phyloP scores from a whole-genome alignment of 495 filamentous ascomycete genomes.

The Hapsidospora chrysogenum region DNA sequence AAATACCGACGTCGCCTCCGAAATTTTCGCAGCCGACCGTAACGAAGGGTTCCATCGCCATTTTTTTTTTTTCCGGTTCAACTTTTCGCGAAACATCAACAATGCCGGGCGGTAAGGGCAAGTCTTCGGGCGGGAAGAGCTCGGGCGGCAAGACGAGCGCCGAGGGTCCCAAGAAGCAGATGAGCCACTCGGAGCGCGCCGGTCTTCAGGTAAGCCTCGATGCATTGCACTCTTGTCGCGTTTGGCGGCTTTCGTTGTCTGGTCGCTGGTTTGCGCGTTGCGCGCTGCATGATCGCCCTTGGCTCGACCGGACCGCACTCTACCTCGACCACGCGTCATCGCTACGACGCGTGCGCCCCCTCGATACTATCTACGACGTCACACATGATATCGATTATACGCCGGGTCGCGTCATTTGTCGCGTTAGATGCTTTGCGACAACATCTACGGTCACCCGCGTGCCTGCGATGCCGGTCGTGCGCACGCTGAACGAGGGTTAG shows the following conservation, averaged over 20 bases:
- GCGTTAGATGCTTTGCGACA: too few species aligned
- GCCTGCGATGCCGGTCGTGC: too few species aligned
- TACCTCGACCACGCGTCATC: not conserved
- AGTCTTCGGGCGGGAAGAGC: constrained; percentile 79
- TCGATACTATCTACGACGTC: too few species aligned
- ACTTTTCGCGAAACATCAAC: not conserved
- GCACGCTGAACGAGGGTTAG: too few species aligned
- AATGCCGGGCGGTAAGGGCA: constrained; percentile 78
- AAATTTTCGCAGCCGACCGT: too few species aligned
- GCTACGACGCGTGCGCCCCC: not conserved
- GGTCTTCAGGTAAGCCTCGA: constrained; percentile 79
- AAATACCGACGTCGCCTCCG: too few species aligned
- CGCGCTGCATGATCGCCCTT: not conserved
- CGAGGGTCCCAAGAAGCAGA: constrained; percentile 70
- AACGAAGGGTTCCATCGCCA: too few species aligned
- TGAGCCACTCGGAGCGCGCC: constrained; percentile 96
- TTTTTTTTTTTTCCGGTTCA: too few species aligned
- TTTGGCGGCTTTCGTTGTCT: constrained; percentile 8
- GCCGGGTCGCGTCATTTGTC: too few species aligned
- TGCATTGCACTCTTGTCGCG: constrained; percentile 6
- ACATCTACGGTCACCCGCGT: too few species aligned
- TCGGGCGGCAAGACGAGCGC: constrained; percentile 76
- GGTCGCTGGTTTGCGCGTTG: not conserved
- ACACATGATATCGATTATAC: too few species aligned
- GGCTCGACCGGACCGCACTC: not conserved